phyloP scores from a whole-genome alignment of 1,139 yeast species.

The Suhomyces guaymorum region DNA sequence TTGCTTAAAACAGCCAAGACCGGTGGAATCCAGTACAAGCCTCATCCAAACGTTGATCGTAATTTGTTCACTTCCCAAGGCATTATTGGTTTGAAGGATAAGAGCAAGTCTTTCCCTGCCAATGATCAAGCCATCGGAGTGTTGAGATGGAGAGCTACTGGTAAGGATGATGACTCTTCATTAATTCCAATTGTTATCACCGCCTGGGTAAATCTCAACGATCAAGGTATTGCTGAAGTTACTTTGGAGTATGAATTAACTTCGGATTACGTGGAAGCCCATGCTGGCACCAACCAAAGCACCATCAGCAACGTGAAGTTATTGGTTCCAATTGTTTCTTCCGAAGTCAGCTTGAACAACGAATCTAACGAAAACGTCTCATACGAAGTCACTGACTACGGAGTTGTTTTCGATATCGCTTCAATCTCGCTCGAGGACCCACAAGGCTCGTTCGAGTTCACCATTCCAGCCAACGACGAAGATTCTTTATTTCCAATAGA shows the following conservation, averaged over 20 bases:
- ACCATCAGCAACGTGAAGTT: constrained; percentile 59
- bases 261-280: constrained; percentile 37
- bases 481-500: constrained; percentile 89
- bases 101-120: constrained; percentile 79
- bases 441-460: constrained; percentile 78
- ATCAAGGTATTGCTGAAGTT: constrained; percentile 60
- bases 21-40: constrained; percentile 71
- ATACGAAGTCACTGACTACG: constrained; percentile 56
- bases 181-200: constrained; percentile 75
- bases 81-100: constrained; percentile 73
- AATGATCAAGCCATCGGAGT: constrained; percentile 90
- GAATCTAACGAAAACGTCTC: constrained; percentile 47
- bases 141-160: constrained; percentile 82
- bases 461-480: constrained; percentile 73
- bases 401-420: constrained; percentile 57
- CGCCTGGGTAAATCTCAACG: constrained; percentile 79
- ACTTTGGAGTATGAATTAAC: constrained; percentile 85
- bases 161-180: constrained; percentile 57
- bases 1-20: constrained; percentile 52
- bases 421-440: constrained; percentile 52
- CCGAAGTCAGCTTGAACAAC: constrained; percentile 57
- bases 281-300: constrained; percentile 32
- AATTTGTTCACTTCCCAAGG: constrained; percentile 57
- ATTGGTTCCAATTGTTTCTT: constrained; percentile 62
- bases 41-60: constrained; percentile 95